Evolutionary conservation across 192 early-diverging fungal species (phyloP), one percentile per base, ranked within the genome.

Genomic region (Podila horticola): DNA sequence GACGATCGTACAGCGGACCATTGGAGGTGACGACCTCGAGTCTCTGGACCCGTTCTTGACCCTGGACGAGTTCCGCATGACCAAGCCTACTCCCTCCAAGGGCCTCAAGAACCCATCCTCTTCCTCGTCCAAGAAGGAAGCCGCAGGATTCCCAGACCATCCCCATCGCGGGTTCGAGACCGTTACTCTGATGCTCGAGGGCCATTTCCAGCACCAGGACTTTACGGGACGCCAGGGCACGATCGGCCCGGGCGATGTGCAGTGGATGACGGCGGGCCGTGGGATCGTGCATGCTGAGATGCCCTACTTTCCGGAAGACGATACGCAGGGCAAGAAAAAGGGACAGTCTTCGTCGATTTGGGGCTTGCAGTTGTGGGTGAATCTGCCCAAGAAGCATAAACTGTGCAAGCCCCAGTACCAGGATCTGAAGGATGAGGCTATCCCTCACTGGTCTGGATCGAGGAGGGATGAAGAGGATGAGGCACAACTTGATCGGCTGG

Each of bases 91-190:
- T 45, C 41, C 41, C 11, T 17, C 41, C 41, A 45, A 45, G 15
- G 41, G 41, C 41, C 15, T 58, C 66, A 75, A 26, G 79, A 64
- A 29, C 74, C 66, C 38, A 81, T 82, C 59, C 34, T 82, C 31
- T 33, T 75, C 41, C 34, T n/a, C n/a, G n/a, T 58, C n/a, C 66
- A 60, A 26, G 72, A 82, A 55, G n/a, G 17, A 24, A 9, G 7
- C 12, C 3, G 74, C 49, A 13, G 85, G 85, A 19, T 86, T 88
- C 51, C 91, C 91, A 2, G 87, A 93, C 50, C 93, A 93, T 60
- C 93, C 92, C 22, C 92, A 94, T 62, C 88, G 93, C 36, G 93
- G 92, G 29, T 93, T 94, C 29, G 90, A 92, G 69, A 94, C 93
- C 0, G 92, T 94, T 13, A 92, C 91, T 1, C 91, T 91, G 71